Percentiles rank a stretch among this genome's conserved stretches.
These are phyloP conservation scores for Kwoniella europaea DNA, from an alignment of 768 basidiomycete species.

Conservation along the genomic window DNA sequence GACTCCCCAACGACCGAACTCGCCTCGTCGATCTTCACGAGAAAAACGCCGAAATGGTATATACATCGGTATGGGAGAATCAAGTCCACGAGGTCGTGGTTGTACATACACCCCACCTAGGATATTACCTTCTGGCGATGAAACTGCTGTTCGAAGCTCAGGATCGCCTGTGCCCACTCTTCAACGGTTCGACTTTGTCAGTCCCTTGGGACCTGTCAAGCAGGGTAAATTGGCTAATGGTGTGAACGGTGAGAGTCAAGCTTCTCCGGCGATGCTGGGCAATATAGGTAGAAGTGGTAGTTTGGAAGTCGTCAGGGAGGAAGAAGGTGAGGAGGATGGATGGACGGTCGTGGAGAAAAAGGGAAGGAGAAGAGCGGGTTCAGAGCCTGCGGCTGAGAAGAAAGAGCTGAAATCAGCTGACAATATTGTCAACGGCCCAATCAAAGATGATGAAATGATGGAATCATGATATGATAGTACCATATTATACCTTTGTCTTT, in stretches of 20 bases:
- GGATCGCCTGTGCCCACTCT: slow-evolving; percentile 35
- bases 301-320: slow-evolving; percentile 41
- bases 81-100: slow-evolving; percentile 41
- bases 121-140: slow-evolving; percentile 48
- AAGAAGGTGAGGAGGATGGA: slow-evolving; percentile 33
- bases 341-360: slow-evolving; percentile 39
- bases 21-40: slow-evolving; percentile 35
- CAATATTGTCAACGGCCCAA: not conserved
- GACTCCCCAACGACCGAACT: slow-evolving; percentile 37
- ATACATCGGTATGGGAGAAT: slow-evolving; percentile 38
- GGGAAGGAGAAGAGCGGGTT: slow-evolving; percentile 33
- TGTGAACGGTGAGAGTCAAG: not conserved
- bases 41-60: slow-evolving; percentile 38
- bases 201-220: slow-evolving; percentile 47
- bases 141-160: slow-evolving; percentile 33
- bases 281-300: slow-evolving; percentile 28
- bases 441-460: slow-evolving; percentile 19
- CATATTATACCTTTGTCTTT: not conserved
- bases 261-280: slow-evolving; percentile 8
- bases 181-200: slow-evolving; percentile 50
- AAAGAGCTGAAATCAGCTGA: slow-evolving; percentile 1
- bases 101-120: slow-evolving; percentile 48
- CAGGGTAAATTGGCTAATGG: slow-evolving; percentile 28
- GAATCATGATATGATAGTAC: slow-evolving; percentile 1
- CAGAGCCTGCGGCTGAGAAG: slow-evolving; percentile 33